Percentiles rank a stretch among this genome's conserved stretches.
phyloP scores from a whole-genome alignment of 208 protist genomes.

The Novymonas esmeraldas region DNA sequence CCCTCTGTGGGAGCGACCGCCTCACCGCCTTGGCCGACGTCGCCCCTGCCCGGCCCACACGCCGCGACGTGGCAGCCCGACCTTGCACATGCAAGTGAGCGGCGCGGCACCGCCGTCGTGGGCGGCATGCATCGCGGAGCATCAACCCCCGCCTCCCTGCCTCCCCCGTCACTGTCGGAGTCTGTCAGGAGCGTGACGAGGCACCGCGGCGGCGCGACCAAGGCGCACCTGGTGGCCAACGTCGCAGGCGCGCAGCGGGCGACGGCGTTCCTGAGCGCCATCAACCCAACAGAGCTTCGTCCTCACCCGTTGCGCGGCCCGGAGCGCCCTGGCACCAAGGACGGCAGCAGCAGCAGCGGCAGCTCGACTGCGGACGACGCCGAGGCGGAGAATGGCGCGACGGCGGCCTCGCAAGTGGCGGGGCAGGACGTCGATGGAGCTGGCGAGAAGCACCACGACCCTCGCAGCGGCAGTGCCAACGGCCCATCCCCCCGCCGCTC shows the following conservation, averaged over 20 bases:
- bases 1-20: too few species aligned
- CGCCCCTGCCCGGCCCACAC: too few species aligned
- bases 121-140: too few species aligned
- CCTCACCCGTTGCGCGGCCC: conserved; percentile 23
- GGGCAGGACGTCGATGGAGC: too few species aligned
- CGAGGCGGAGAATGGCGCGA: not conserved
- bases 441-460: not conserved
- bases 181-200: too few species aligned
- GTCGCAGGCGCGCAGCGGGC: conserved; percentile 15
- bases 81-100: too few species aligned
- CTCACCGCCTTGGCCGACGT: too few species aligned
- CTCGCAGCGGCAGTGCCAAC: not conserved
- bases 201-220: not conserved
- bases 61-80: too few species aligned
- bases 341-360: not conserved
- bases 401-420: not conserved
- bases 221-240: conserved; percentile 11
- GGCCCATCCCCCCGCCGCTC: too few species aligned
- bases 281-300: conserved; percentile 19
- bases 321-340: not conserved
- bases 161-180: too few species aligned
- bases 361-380: not conserved
- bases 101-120: too few species aligned
- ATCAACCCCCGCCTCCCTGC: too few species aligned
- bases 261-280: conserved; percentile 20